These are phyloP conservation scores for Talaromyces sp. DNA, from an alignment of 2,329 filamentous ascomycete genomes.

Conservation along the genomic window DNA sequence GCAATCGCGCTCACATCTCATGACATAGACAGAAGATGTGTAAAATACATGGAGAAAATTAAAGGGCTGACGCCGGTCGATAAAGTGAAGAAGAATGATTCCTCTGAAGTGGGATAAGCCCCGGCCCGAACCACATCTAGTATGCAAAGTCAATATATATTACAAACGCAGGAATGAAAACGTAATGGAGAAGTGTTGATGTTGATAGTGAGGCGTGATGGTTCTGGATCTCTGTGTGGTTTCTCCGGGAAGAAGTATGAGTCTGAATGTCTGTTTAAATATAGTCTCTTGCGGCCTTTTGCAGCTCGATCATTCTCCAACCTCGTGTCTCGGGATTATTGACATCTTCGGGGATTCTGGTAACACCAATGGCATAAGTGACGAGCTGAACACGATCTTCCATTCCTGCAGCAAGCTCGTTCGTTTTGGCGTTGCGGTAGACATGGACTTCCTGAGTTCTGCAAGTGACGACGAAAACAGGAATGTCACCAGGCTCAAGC, in stretches of 20 bases:
- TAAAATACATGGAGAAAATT: slow-evolving; percentile 18
- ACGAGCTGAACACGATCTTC: slow-evolving; percentile 98
- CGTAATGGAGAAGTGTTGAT: slow-evolving; percentile 6
- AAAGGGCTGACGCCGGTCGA: slow-evolving; percentile 8
- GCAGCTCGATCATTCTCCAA: slow-evolving; percentile 96
- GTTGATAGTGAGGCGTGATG: slow-evolving; percentile 9
- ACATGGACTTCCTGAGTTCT: slow-evolving; percentile 97
- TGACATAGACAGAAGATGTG: slow-evolving; percentile 10
- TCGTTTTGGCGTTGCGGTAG: slow-evolving; percentile 86
- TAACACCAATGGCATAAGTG: slow-evolving; percentile 96
- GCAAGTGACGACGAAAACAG: slow-evolving; percentile 95
- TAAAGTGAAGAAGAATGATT: slow-evolving; percentile 6
- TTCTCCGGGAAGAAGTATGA: neutral
- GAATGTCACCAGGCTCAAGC: slow-evolving; percentile 53
- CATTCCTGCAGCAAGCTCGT: slow-evolving; percentile 90
- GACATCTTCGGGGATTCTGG: slow-evolving; percentile 87
- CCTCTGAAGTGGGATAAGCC: slow-evolving; percentile 19
- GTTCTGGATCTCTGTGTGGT: neutral
- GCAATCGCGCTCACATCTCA: slow-evolving; percentile 15
- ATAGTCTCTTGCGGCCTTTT: slow-evolving; percentile 95
- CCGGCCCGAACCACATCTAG: slow-evolving; percentile 36
- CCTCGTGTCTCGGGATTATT: slow-evolving; percentile 95
- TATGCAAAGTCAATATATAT: slow-evolving; percentile 39
- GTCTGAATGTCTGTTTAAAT: slow-evolving; percentile 51
- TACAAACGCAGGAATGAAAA: slow-evolving; percentile 35